Base-by-base conservation (phyloP, 2,329 filamentous ascomycete genomes). In the Alternaria sp. region DNA sequence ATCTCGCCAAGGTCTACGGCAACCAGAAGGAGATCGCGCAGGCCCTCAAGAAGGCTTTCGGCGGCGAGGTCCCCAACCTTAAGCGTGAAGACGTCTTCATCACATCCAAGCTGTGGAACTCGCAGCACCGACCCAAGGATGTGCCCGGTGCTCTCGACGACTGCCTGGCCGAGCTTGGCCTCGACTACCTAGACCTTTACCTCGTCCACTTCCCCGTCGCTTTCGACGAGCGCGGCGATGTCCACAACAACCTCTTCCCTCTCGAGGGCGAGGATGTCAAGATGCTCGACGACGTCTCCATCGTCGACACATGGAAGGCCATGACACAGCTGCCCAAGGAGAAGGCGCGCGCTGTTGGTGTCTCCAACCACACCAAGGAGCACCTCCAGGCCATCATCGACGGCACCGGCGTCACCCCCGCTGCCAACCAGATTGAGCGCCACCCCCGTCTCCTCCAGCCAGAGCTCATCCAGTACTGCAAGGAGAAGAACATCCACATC, bases 171-270 rank as follows among this genome's bases (percentile, higher is more conserved):
- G 94, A 85, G 94, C 91, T 91, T 88, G 90, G 68, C 78, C 68
- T 96, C 68, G 93, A 94, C 77, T 96, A 96, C 86, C 94, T 97
- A 81, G 93, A 96, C 80, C 87, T 96, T 69, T 97, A 90, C 87
- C 86, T 95, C 73, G 88, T 96, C 71, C 89, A 91, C 79, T 92
- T 85, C 84, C 87, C 87, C 0, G 82, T 83, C 10, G 81, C 87
- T 1, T 88, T 86, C 74, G 82, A 83, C 50, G 79, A 82, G 23
- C 82, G 84, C n/a, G 78, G 81, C 21, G 78, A 83, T 40, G 62
- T 66, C 17, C 66, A 74, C 65, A 67, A 68, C 59, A 70, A 68
- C 57, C 67, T 74, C 44, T 74, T 74, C 60, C 72, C 72, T 21
- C 54, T 75, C 3, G 60, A 68, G 44, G 64, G 67, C 6, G 62